These are phyloP conservation scores for Somion occarium DNA, from an alignment of 1,284 basidiomycete species.

Conservation along the genomic window DNA sequence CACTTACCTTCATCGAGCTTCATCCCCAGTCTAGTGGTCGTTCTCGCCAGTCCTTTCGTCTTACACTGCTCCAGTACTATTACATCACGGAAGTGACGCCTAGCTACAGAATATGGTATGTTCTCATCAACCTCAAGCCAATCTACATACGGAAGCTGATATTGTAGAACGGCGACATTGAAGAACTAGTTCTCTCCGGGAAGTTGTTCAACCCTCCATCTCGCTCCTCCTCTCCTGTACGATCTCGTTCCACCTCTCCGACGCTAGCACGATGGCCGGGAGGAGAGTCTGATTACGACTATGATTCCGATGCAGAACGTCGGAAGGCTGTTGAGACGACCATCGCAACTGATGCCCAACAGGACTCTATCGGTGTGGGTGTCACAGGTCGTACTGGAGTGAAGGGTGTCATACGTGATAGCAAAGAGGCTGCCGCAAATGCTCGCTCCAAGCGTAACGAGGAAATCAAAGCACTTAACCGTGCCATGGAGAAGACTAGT, in stretches of 20 bases:
- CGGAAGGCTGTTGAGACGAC: constrained; percentile 23
- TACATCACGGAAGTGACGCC: no score
- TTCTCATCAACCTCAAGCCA: not conserved
- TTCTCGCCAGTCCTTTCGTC: no score
- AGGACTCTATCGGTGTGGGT: constrained; percentile 70
- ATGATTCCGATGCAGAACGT: constrained; percentile 41
- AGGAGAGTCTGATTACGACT: constrained; percentile 36
- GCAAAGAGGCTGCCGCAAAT: constrained; percentile 57
- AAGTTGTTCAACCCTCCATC: constrained; percentile 57
- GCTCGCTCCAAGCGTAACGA: constrained; percentile 42
- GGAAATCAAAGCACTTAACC: constrained; percentile 46
- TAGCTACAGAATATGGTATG: not conserved
- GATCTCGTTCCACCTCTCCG: constrained; percentile 48
- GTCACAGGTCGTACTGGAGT: constrained; percentile 73
- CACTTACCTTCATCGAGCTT: no score
- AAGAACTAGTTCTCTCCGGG: constrained; percentile 75
- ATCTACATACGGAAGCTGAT: not conserved
- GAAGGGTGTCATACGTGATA: constrained; percentile 79
- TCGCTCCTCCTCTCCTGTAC: constrained; percentile 41
- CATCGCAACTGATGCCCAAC: constrained; percentile 21
- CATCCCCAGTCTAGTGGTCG: no score
- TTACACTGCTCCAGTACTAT: not conserved
- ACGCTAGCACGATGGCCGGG: constrained; percentile 24
- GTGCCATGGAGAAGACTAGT: constrained; percentile 55
- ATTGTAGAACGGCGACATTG: constrained; percentile 34